Base-by-base conservation (phyloP, 2,329 filamentous ascomycete genomes). In the Pseudogymnoascus sp. region DNA sequence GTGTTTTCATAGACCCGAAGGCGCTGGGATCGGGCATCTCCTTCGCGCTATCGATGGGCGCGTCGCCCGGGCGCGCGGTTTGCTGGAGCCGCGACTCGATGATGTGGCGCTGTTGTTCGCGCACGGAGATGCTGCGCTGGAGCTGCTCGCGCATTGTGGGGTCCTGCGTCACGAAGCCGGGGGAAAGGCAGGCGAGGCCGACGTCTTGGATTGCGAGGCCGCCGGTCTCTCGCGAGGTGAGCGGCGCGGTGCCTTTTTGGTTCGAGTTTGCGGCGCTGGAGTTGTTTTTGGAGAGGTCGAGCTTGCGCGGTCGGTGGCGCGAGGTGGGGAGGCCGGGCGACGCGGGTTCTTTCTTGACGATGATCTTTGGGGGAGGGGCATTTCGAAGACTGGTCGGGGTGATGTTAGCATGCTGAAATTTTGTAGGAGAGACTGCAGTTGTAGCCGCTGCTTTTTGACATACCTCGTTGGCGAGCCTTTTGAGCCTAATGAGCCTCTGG, bases 131-230 rank as follows among this genome's bases (percentile, higher is more conserved):
- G 76, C 95, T 97, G 69, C 93, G 86, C 77, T 97, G 92, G 62
- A 99, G 80, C 76, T 97, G 93, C 76, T 96, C 91, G 73, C 95
- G 88, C 91, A 97, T 96, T 18, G 89, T 84, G n/a, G 95, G 93
- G 75, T 99, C 92, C 71, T 97, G 90, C 14, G 95, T 97, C 68
- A 96, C 87, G 72, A 99, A 97, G 62, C 95, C 95, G 0, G 95
- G 95, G 1, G 95, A 97, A 63, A 99, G 81, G 72, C 95, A 99
- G 45, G 93, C 93, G 64, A 97, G 82, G 64, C 95, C 95, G 26
- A 97, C 90, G 76, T 97, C 91, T 71, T 96, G 92, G 72, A 97
- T 93, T 45, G 83, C 90, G 39, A 95, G 78, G 21, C 87, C 85
- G 54, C 82, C 82, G 64, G 78, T 82, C 66, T 96, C 91, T 69